Evolutionary conservation across 768 basidiomycete genomes (phyloP), one percentile per base, ranked within the genome.

Genomic region (Boletus sensibilis): DNA sequence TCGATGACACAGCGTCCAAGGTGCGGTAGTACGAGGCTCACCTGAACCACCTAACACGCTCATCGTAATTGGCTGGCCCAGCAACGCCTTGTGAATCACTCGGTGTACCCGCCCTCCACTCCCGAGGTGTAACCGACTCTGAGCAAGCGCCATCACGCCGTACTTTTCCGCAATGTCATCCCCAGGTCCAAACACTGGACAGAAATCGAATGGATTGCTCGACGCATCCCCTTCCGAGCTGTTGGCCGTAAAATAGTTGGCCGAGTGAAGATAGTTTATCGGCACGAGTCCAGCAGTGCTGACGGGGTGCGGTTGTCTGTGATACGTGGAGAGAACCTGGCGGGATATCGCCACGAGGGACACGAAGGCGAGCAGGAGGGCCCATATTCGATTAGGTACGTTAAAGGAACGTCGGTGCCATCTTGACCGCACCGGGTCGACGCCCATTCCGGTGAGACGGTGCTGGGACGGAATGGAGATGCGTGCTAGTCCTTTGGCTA

Each of bases 31-130:
- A 38, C 40, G 21, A 46, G 9, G 71, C 85, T 68, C 65, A 95
- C 94, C 79, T 59, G 92, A 95, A 55, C 94, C 93, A 39, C 94
- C 94, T 20, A 97, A 66, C 35, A 97, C 82, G 69, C 90, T 92
- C 64, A 97, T 93, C 9, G 93, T 95, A 14, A 97, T 82, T 3
- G 93, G 92, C 53, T 86, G 83, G 9, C 93, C 94, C 6, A 87
- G 79, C 61, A 97, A 76, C 1, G 93, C 94, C 71, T 87, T 87
- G 67, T 87, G 86, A 38, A 97, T 74, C 23, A 96, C 84, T 31
- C 88, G 79, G 69, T 94, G 94, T 5, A 96, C 75, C 38, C 94
- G 79, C 13, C 86, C 86, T 14, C 91, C 87, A 53, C 87, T 94
- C 2, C 94, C 94, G 0, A 84, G 64, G 69, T 96, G 88, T 53